A percentile compares a stretch with the other conserved stretches of the same genome.
These are phyloP conservation scores for Knoxia roxburghii DNA, from an alignment of 257 asterid species.

Conservation along the genomic window DNA sequence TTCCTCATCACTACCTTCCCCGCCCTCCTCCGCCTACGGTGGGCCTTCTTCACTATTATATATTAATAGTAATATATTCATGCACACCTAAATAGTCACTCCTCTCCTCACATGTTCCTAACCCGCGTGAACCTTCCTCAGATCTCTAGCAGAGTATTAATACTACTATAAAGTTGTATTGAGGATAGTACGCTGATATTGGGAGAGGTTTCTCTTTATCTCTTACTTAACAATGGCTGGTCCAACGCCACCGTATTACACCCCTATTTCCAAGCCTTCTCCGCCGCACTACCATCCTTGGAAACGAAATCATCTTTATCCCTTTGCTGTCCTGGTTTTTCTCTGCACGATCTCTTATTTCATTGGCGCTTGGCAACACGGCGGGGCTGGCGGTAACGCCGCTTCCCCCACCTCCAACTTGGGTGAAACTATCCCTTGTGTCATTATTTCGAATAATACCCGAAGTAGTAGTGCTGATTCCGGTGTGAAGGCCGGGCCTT, in stretches of 20 bases:
- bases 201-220: not conserved
- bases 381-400: constrained; percentile 12
- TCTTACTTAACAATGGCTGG: constrained; percentile 41
- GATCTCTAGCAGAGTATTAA: too few relatives aligned
- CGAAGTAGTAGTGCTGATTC: not conserved
- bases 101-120: constrained; percentile 7
- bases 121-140: constrained; percentile 12
- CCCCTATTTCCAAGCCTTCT: constrained; percentile 52
- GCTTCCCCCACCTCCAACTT: constrained; percentile 15
- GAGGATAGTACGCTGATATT: too few relatives aligned
- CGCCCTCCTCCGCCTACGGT: too few relatives aligned
- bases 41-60: too few relatives aligned
- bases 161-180: not conserved
- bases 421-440: constrained; percentile 12
- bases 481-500: not conserved
- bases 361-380: constrained; percentile 56
- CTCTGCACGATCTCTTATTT: constrained; percentile 61
- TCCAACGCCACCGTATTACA: constrained; percentile 46
- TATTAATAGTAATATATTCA: not conserved
- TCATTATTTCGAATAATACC: constrained; percentile 2
- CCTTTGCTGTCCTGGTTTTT: constrained; percentile 31
- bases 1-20: too few relatives aligned
- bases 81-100: not conserved
- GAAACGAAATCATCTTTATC: constrained; percentile 34
- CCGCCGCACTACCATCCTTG: constrained; percentile 23